Conservation (phyloP, 2,329 filamentous ascomycete species). For the Conoideocrella luteorostrata region DNA sequence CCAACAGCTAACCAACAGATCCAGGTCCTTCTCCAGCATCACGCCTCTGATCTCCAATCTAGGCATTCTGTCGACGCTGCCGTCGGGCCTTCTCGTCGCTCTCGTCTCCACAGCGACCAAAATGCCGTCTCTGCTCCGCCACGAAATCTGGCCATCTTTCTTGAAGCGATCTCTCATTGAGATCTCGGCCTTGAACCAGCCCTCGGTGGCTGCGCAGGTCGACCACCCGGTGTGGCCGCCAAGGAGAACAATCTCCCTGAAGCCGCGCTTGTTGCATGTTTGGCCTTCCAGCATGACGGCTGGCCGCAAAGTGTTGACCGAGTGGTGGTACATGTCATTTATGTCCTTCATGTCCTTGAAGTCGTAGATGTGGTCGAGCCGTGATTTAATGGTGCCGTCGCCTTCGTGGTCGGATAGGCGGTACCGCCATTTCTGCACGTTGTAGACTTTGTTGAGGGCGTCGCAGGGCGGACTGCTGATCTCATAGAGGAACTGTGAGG, state of each 20-base stretch:
- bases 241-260: conserved; percentile 14
- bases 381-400: conserved; percentile 13
- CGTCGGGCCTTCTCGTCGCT: conserved; percentile 14
- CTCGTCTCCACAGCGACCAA: conserved; percentile 20
- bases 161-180: conserved; percentile 15
- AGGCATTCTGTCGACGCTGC: conserved; percentile 12
- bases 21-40: conserved; percentile 19
- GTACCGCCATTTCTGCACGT: conserved; percentile 21
- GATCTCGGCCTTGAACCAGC: conserved; percentile 16
- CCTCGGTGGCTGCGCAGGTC: conserved; percentile 15
- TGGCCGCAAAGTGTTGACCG: conserved; percentile 2
- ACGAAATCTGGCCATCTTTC: conserved; percentile 16
- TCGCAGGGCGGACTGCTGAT: conserved; percentile 18
- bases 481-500: conserved; percentile 17
- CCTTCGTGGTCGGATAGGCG: conserved; percentile 10
- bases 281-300: conserved; percentile 16
- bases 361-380: conserved; percentile 24
- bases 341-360: conserved; percentile 19
- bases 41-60: conserved; percentile 16
- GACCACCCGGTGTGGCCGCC: conserved; percentile 12
- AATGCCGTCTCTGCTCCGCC: conserved; percentile 17
- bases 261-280: conserved; percentile 15
- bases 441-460: conserved; percentile 13
- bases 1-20: conserved; percentile 23
- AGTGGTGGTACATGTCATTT: conserved; percentile 1